Percentiles rank a stretch among this genome's conserved stretches.
Conservation (phyloP, 1,139 yeast genomes). For the Magnusiomyces suaveolens region DNA sequence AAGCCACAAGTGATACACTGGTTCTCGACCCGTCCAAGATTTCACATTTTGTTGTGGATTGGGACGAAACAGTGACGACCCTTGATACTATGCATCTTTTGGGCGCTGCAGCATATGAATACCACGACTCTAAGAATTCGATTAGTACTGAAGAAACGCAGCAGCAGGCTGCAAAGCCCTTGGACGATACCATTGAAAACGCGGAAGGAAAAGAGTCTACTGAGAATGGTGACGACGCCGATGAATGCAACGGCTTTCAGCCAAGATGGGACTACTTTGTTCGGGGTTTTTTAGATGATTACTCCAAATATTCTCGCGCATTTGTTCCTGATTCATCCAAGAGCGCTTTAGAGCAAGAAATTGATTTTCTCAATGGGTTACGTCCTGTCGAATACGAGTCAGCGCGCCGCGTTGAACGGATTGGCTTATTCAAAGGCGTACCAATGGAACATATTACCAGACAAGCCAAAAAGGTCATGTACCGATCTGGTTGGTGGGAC, state of each 20-base stretch:
- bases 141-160: background rate
- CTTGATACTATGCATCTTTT: slow-evolving; percentile 48
- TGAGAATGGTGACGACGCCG: background rate
- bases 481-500: slow-evolving; percentile 40
- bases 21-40: background rate
- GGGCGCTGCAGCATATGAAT: slow-evolving; percentile 42
- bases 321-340: slow-evolving; percentile 8
- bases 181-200: too few relatives aligned
- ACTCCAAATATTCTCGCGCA: slow-evolving; percentile 17
- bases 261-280: slow-evolving; percentile 42
- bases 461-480: slow-evolving; percentile 34
- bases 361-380: slow-evolving; percentile 40
- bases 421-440: slow-evolving; percentile 41
- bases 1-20: background rate
- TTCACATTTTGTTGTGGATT: slow-evolving; percentile 34
- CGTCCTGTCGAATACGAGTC: slow-evolving; percentile 44
- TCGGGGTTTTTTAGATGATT: slow-evolving; percentile 38
- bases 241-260: slow-evolving; percentile 19
- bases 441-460: slow-evolving; percentile 26
- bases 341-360: slow-evolving; percentile 31
- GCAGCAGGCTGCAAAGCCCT: too few relatives aligned
- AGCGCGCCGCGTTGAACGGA: slow-evolving; percentile 37
- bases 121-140: background rate
- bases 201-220: too few relatives aligned
- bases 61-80: slow-evolving; percentile 63